Base-by-base conservation (phyloP, 2,329 filamentous ascomycete genomes). In the Microascus cirrosus region DNA sequence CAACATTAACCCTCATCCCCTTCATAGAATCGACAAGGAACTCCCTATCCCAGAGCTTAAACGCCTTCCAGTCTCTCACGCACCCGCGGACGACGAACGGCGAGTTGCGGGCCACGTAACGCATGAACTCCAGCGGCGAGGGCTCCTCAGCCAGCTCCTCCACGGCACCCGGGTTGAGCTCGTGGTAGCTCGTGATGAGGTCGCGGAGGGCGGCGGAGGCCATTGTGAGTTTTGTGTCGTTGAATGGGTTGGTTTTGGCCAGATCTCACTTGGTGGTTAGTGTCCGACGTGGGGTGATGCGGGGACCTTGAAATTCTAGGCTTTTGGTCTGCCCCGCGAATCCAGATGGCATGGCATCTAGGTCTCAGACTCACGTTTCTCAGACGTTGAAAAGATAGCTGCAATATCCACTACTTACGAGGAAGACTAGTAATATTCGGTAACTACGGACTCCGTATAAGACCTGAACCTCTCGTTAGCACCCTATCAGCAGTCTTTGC, bases 71-170 rank as follows among this genome's bases (percentile, higher is more conserved):
- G 39, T 77, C 69, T 0, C 66, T 66, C 1, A 86, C 86, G 2
- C 78, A 87, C 10, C 77, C 73, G 42, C 86, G 78, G 32, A 92
- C 74, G 2, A 93, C 80, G 63, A 93, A 92, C 0, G 89, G 89
- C 1, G 83, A 80, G 67, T 93, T 94, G 39, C 75, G 78, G 18
- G 86, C 79, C 22, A 92, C 87, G 69, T 84, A 86, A 65, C 87
- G 82, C 83, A 91, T 87, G 67, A 93, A 93, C 66, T 92, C 86
- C 6, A 94, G 78, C 0, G 89, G 81, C 32, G 84, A 88, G 3
- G 89, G 89, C 54, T 86, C 81, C 50, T 80, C 74, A 15, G 74
- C 51, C 2, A 91, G 76, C 63, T 84, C 82, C 53, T 87, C 80
- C 59, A 91, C 75, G 18, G 65, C 64, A 24, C 73, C 68, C 58